Conservation (phyloP, 257 asterid genomes). For the Solanum pennellii region DNA sequence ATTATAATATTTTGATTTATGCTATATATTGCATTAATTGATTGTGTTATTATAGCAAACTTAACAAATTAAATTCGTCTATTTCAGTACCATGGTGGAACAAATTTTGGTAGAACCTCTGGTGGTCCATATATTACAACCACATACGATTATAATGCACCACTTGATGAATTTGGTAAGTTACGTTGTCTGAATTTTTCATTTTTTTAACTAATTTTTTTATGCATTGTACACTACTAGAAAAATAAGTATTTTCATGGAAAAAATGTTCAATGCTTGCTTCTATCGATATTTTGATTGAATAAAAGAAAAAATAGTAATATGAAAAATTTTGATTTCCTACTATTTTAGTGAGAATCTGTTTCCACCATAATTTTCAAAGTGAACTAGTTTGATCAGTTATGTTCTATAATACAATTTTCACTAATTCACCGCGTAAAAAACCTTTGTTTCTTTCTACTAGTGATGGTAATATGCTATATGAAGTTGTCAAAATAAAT, state of each 20-base stretch:
- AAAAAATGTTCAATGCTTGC: no score
- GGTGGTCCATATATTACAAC: constrained; percentile 85
- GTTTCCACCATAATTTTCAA: no score
- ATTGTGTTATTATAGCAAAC: background rate
- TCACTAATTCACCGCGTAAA: background rate
- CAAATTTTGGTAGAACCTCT: constrained; percentile 65
- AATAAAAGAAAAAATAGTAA: no score
- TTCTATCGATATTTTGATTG: background rate
- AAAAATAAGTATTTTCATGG: background rate
- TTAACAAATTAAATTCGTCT: background rate
- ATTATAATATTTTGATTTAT: background rate
- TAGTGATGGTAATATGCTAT: background rate
- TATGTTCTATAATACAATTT: no score
- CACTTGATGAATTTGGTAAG: constrained; percentile 61
- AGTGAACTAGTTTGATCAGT: no score
- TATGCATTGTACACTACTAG: background rate
- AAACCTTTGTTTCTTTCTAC: background rate
- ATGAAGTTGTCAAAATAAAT: background rate
- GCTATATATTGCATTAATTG: background rate
- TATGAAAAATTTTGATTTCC: no score
- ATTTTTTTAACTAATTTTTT: background rate
- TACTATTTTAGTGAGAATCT: background rate
- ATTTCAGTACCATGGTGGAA: constrained; percentile 73
- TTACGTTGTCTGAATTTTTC: background rate
- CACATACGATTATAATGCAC: constrained; percentile 71